Evolutionary conservation across 208 protist genomes (phyloP).

Genomic region (Leptomonas seymouri): DNA sequence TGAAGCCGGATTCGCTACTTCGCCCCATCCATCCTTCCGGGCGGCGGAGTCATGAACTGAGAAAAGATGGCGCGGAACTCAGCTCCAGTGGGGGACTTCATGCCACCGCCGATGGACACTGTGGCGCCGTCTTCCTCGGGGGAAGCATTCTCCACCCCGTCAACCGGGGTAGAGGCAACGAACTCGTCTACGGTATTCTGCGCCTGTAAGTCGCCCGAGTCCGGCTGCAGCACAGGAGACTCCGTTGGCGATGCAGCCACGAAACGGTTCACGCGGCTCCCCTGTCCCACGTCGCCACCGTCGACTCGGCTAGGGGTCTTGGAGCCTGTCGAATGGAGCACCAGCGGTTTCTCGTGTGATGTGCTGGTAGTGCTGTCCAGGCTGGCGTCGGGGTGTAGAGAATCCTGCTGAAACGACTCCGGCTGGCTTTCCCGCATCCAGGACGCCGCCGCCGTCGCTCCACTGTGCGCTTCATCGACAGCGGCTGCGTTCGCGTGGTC

Average conservation of each 20-base stretch:
- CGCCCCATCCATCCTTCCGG: slow-evolving; percentile 4
- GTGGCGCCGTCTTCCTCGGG: neutral
- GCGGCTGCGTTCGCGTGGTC: neutral
- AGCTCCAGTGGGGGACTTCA: slow-evolving; percentile 20
- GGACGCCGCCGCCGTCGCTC: slow-evolving; percentile 26
- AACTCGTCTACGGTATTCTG: slow-evolving; percentile 27
- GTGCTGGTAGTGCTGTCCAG: neutral
- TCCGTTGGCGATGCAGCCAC: slow-evolving; percentile 27
- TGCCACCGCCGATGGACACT: slow-evolving; percentile 19
- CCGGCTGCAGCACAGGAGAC: neutral
- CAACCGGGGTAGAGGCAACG: slow-evolving; percentile 23
- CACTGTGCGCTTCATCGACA: slow-evolving; percentile 10
- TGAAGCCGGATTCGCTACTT: neutral
- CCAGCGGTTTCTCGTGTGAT: neutral
- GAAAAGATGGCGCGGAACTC: slow-evolving; percentile 57
- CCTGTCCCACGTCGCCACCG: slow-evolving; percentile 8
- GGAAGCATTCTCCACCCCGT: neutral
- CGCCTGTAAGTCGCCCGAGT: slow-evolving; percentile 8
- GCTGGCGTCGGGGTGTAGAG: neutral
- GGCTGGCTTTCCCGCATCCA: slow-evolving; percentile 22
- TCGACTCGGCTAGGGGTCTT: slow-evolving; percentile 13
- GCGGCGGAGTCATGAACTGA: slow-evolving; percentile 44
- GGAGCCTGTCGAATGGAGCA: neutral
- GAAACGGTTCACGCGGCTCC: slow-evolving; percentile 30
- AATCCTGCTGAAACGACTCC: neutral